Evolutionary conservation across 805 yeast genomes (phyloP), one percentile per base, ranked within the genome.

Genomic region (Sporopachydermia lactativora): DNA sequence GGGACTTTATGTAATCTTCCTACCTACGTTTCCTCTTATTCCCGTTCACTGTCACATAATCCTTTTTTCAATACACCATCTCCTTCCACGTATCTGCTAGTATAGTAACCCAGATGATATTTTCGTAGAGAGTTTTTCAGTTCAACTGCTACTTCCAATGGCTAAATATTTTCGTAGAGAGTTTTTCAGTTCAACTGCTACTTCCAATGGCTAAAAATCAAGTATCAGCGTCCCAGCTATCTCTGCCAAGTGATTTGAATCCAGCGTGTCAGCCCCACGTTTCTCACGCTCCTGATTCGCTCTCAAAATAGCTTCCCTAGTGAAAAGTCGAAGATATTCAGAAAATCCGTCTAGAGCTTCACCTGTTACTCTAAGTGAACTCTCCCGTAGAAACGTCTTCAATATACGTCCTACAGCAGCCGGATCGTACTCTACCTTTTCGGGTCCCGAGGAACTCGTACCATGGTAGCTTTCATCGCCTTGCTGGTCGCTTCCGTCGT

Each of bases 291-390:
- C 11, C n/a, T 35, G 37, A 15, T 35, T 35, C 11, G 37, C 6
- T 35, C 37, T 35, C 11, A 35, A 17, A 8, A 35, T 15, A 8
- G 37, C 37, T 35, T 35, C 37, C 14, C 37, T 11, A 8, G 37
- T 35, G 37, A 35, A 35, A 8, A 35, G 11, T 14, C 18, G 11
- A 11, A 35, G 14, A 15, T 35, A 35, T 13, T 35, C 34, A 8
- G 37, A 35, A 14, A 15, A 35, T 8, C 15, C 11, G 37, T 14
- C 37, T 15, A 35, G 18, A 11, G 37, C 18, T 15, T 35, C 18
- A 8, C 37, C 14, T 8, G 37, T 8, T 8, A 35, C 31, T 24
- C 31, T 24, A n/a, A n/a, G n/a, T 24, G 31, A 8, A 8, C n/a
- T 8, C 31, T 24, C 13, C n/a, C n/a, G 31, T 8, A 8, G 8